A percentile compares a stretch with the other conserved stretches of the same genome.
These are phyloP conservation scores for Psidium guajava DNA, from an alignment of 345 rosid species.

Conservation along the genomic window DNA sequence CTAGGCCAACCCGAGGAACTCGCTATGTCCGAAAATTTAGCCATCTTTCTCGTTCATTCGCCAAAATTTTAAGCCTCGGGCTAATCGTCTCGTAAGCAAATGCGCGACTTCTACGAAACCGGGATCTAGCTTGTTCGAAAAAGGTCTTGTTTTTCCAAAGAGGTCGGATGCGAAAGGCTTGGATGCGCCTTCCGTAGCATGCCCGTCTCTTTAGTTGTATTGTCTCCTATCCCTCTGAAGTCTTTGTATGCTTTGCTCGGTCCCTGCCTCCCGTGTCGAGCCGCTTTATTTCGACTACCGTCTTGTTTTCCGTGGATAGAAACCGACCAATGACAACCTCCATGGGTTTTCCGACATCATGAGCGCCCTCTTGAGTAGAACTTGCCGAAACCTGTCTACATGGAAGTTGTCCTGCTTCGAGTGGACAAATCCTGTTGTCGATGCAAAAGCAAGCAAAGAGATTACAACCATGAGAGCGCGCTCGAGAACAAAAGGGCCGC, in stretches of 20 bases:
- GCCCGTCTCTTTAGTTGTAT: not conserved
- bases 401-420: not conserved
- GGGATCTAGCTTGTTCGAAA: not conserved
- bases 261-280: not conserved
- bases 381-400: not conserved
- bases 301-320: not conserved
- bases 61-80: not conserved
- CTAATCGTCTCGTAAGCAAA: not conserved
- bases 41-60: not conserved
- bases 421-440: not conserved
- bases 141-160: not conserved
- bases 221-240: not conserved
- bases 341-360: not conserved
- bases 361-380: not conserved
- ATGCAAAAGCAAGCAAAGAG: not conserved
- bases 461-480: not conserved
- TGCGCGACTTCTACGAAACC: not conserved
- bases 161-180: not conserved
- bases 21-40: not conserved
- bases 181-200: not conserved
- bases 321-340: not conserved
- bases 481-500: not conserved
- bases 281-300: not conserved
- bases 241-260: not conserved
- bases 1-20: not conserved